Conservation (phyloP, 2,329 filamentous ascomycete species). For the Cladosporium velox region DNA sequence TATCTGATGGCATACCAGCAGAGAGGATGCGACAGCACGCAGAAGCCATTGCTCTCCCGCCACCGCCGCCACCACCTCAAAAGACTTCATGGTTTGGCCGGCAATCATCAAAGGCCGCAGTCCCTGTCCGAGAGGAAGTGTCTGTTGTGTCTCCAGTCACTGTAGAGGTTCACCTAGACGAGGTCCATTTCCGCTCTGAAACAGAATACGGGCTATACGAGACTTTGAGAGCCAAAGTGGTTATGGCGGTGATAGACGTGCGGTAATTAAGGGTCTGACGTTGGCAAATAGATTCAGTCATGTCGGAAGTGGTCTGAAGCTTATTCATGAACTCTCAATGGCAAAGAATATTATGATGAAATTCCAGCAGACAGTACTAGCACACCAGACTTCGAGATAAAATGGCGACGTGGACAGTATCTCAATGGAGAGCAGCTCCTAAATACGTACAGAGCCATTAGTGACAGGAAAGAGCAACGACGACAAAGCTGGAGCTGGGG, state of each 20-base stretch:
- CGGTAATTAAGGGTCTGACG: constrained; percentile 21
- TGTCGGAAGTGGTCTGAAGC: no score
- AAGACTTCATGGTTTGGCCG: constrained; percentile 28
- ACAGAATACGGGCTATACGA: constrained; percentile 49
- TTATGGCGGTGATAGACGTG: constrained; percentile 31
- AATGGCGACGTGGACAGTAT: no score
- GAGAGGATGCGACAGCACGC: not conserved
- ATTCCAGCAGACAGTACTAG: no score
- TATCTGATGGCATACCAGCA: constrained; percentile 23
- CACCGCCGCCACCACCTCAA: constrained; percentile 20
- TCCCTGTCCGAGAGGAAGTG: not conserved
- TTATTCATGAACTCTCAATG: no score
- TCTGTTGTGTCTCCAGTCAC: constrained; percentile 23
- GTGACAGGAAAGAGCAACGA: no score
- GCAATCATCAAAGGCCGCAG: constrained; percentile 26
- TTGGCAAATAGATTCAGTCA: no score
- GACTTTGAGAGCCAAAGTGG: constrained; percentile 35
- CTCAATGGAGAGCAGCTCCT: no score
- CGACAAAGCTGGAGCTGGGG: no score
- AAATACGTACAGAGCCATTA: no score
- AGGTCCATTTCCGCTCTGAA: constrained; percentile 46
- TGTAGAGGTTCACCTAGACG: constrained; percentile 39
- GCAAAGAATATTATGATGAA: no score
- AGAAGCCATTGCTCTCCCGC: not conserved
- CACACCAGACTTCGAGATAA: no score